Evolutionary conservation across 495 filamentous ascomycete genomes (phyloP).

Genomic region (Corynascus novoguineensis): DNA sequence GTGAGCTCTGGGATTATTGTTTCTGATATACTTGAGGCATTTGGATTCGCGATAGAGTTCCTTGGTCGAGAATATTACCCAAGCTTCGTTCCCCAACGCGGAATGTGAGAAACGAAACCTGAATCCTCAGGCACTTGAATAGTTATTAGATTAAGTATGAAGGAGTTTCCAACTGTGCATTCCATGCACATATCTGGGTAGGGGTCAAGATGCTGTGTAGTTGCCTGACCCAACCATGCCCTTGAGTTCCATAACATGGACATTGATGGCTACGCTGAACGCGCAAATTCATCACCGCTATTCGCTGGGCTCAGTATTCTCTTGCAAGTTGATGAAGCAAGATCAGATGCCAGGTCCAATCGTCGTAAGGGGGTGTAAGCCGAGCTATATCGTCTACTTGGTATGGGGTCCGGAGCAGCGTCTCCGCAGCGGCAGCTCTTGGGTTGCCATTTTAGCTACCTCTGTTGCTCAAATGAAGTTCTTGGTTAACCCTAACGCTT

Average conservation of each 20-base stretch:
- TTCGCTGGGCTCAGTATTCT: background rate
- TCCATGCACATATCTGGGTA: too few species aligned
- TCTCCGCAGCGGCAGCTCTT: background rate
- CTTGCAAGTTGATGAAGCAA: background rate
- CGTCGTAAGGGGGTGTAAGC: background rate
- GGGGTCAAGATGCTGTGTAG: too few species aligned
- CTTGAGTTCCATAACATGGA: too few species aligned
- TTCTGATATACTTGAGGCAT: background rate
- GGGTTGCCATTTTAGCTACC: background rate
- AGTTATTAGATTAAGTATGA: too few species aligned
- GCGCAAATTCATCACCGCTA: background rate
- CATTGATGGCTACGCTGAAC: too few species aligned
- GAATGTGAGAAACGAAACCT: too few species aligned
- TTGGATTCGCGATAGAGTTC: too few species aligned
- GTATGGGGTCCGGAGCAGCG: background rate
- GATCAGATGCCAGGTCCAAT: background rate
- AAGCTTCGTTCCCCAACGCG: too few species aligned
- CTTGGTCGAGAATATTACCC: too few species aligned
- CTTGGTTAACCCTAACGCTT: background rate
- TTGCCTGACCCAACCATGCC: too few species aligned
- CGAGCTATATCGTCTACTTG: background rate
- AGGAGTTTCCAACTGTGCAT: too few species aligned
- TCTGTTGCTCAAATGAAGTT: background rate
- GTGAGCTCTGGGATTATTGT: slow-evolving; percentile 1
- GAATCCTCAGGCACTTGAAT: too few species aligned